Evolutionary conservation across 352 stramenopile species (phyloP).

Genomic region (Plasmopara viticola): DNA sequence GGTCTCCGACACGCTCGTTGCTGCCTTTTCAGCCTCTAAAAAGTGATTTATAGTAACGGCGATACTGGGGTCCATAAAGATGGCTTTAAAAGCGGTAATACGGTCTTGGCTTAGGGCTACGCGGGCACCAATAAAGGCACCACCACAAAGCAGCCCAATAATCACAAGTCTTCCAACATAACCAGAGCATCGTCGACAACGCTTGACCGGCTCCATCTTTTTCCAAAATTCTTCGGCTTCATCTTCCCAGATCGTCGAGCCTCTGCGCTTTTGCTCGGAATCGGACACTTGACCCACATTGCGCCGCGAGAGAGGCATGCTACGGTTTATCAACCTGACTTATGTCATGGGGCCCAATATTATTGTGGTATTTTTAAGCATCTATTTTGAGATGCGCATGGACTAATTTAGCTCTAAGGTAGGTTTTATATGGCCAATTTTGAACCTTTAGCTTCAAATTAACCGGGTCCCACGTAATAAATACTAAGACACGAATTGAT

Average conservation of each 20-base stretch:
- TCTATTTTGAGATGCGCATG: constrained; percentile 3
- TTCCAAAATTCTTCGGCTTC: constrained; percentile 68
- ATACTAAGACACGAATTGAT: constrained; percentile 14
- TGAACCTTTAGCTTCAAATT: neutral
- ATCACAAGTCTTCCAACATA: constrained; percentile 25
- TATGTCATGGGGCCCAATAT: neutral
- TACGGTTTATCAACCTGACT: constrained; percentile 8
- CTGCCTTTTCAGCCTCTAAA: neutral
- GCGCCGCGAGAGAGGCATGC: constrained; percentile 42
- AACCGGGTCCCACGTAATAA: constrained; percentile 11
- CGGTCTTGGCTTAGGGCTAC: constrained; percentile 9
- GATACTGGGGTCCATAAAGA: constrained; percentile 2
- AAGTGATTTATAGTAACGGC: neutral
- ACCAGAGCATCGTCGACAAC: constrained; percentile 28
- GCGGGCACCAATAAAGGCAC: constrained; percentile 14
- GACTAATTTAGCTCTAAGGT: neutral
- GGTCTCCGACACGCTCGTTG: neutral
- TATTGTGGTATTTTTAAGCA: constrained; percentile 10
- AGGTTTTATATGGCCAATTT: no score
- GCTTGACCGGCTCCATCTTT: constrained; percentile 54
- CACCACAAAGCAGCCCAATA: constrained; percentile 16
- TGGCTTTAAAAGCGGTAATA: constrained; percentile 15
- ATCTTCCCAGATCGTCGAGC: constrained; percentile 59
- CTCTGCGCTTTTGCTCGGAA: constrained; percentile 11
- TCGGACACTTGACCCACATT: constrained; percentile 22